Percentiles rank a stretch among this genome's conserved stretches.
These are phyloP conservation scores for Cymbidium sinense DNA, from an alignment of 106 monocot genomes.

Conservation along the genomic window DNA sequence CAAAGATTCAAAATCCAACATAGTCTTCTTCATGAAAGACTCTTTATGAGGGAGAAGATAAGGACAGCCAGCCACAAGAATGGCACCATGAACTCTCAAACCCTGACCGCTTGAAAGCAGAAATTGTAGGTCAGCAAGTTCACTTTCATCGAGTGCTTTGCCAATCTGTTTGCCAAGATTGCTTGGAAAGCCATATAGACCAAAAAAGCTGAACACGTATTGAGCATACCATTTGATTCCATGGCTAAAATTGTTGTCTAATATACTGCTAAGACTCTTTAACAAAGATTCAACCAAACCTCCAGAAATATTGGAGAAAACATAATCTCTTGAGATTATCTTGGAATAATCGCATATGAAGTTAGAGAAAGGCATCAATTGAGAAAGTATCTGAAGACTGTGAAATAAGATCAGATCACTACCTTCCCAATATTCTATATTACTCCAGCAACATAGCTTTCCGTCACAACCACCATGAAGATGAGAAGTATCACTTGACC, in stretches of 20 bases:
- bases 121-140: conserved; percentile 61
- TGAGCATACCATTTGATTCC: conserved; percentile 47
- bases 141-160: conserved; percentile 35
- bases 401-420: conserved; percentile 55
- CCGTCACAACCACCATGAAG: conserved; percentile 25
- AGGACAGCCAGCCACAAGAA: conserved; percentile 59
- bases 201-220: conserved; percentile 61
- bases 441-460: conserved; percentile 53
- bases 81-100: conserved; percentile 47
- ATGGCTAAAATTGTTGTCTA: conserved; percentile 22
- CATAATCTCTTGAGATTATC: conserved; percentile 6
- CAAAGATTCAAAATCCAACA: conserved; percentile 8
- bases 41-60: conserved; percentile 43
- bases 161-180: conserved; percentile 52
- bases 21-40: conserved; percentile 11
- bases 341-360: conserved; percentile 17
- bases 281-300: conserved; percentile 23
- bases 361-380: conserved; percentile 31
- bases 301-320: conserved; percentile 8
- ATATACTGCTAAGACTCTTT: conserved; percentile 30
- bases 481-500: conserved; percentile 39
- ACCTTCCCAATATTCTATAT: conserved; percentile 35
- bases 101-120: conserved; percentile 34
- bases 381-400: conserved; percentile 64
- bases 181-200: conserved; percentile 59